Evolutionary conservation across 148 eudicot species (phyloP).

Genomic region (Nepenthes gracilis): DNA sequence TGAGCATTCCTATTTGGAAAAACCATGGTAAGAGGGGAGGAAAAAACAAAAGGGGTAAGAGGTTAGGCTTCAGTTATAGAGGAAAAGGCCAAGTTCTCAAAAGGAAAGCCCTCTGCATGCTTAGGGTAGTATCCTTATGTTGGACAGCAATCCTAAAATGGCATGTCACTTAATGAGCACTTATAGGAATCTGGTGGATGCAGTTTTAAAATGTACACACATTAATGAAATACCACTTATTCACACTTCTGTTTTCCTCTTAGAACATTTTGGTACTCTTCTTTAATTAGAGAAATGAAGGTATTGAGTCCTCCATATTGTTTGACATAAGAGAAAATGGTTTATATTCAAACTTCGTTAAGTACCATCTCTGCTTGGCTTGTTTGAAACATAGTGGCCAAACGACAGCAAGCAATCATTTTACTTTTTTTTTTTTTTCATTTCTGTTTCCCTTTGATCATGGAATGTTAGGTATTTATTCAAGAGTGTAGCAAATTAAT

Average conservation of each 20-base stretch:
- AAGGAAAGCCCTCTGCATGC: not conserved
- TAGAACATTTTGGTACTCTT: not conserved
- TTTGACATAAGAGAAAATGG: not conserved
- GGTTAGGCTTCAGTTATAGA: not conserved
- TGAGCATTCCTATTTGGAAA: slow-evolving; percentile 47
- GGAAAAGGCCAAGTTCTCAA: not conserved
- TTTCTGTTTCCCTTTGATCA: not conserved
- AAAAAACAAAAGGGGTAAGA: not conserved
- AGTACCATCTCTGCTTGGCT: not conserved
- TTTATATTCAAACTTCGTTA: not conserved
- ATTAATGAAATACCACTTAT: too few species aligned
- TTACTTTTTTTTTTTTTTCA: not conserved
- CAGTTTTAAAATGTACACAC: too few species aligned
- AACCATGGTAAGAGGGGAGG: not conserved
- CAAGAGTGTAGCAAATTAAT: not conserved
- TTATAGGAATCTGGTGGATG: not conserved
- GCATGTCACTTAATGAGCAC: not conserved
- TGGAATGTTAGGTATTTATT: not conserved
- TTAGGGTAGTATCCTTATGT: not conserved
- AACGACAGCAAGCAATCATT: not conserved
- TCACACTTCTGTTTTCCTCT: not conserved
- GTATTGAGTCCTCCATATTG: not conserved
- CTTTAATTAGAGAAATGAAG: not conserved
- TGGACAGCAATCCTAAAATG: not conserved
- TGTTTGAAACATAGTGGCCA: slow-evolving; percentile 3